Conservation (phyloP, 768 basidiomycete species). For the Cystobasidium tubakii region DNA sequence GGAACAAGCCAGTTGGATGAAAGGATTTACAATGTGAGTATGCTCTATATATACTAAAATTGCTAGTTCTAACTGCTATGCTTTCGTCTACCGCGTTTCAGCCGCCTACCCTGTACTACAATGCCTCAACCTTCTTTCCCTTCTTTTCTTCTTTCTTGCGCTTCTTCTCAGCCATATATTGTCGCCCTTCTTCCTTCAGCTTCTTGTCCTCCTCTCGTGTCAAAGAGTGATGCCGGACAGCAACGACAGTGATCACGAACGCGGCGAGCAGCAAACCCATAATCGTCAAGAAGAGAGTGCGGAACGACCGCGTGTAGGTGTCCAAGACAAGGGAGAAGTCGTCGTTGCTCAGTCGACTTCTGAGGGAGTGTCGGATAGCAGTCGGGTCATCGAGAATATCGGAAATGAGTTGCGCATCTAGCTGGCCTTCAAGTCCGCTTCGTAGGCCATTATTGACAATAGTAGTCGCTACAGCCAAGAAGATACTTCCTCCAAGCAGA, state of each 20-base stretch:
- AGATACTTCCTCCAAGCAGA: constrained; percentile 19
- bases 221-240: constrained; percentile 18
- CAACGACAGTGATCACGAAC: neutral
- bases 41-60: constrained; percentile 3
- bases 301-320: constrained; percentile 7
- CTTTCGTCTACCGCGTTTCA: too few relatives aligned
- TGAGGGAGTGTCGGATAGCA: constrained; percentile 1
- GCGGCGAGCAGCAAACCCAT: constrained; percentile 22
- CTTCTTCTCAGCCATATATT: constrained; percentile 12
- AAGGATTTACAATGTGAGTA: neutral
- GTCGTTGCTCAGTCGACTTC: neutral
- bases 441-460: constrained; percentile 26
- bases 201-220: constrained; percentile 15
- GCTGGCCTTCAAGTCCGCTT: neutral
- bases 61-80: too few relatives aligned
- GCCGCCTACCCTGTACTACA: neutral
- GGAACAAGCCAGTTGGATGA: neutral
- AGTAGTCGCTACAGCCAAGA: constrained; percentile 19
- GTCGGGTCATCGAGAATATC: constrained; percentile 20
- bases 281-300: constrained; percentile 11
- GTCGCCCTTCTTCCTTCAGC: constrained; percentile 25
- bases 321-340: neutral
- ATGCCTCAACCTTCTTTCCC: neutral
- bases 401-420: neutral
- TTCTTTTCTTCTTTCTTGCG: constrained; percentile 11